Evolutionary conservation across 768 basidiomycete genomes (phyloP), one percentile per base, ranked within the genome.

Genomic region (Xanthoconium purpureum): DNA sequence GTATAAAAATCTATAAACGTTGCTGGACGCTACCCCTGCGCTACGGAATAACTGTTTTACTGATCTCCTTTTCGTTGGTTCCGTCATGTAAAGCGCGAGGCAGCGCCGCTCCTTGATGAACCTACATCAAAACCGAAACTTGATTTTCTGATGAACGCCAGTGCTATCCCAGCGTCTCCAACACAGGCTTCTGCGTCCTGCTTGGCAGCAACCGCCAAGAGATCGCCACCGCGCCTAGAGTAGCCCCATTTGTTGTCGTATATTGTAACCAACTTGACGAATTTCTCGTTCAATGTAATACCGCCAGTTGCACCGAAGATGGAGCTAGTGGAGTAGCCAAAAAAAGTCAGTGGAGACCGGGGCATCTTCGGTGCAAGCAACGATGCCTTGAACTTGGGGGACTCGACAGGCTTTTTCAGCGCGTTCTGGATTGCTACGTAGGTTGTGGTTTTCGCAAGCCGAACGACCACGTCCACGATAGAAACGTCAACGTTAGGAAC

Each of bases 231-330:
- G 71, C 94, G 88, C 73, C 78, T 84, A 45, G 93, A 95, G 86
- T 97, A 98, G 18, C 93, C 88, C 88, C 87, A 92, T 77, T 94
- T 89, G 75, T 93, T 94, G 77, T 92, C 90, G 80, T 92, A 95
- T 94, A 94, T 97, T 42, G 90, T 72, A 71, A 98, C 87, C 67
- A 97, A 85, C 84, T 98, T 98, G 80, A 98, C 90, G 67, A 98
- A 98, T 77, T 87, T 88, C 59, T 77, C 67, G 86, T 89, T 97
- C 71, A 98, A 85, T 71, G 85, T 82, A 72, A 98, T 98, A 65
- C 96, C 96, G 44, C 91, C 96, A 59, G 75, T 77, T 65, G 94
- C 95, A 69, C 98, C 96, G 73, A 98, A 98, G 80, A 94, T 91
- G 58, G 87, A 91, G 58, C 92, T 94, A 55, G 82, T 78, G 56